Conservation (phyloP, 2,329 filamentous ascomycete species). For the Aspergillus ibericus region DNA sequence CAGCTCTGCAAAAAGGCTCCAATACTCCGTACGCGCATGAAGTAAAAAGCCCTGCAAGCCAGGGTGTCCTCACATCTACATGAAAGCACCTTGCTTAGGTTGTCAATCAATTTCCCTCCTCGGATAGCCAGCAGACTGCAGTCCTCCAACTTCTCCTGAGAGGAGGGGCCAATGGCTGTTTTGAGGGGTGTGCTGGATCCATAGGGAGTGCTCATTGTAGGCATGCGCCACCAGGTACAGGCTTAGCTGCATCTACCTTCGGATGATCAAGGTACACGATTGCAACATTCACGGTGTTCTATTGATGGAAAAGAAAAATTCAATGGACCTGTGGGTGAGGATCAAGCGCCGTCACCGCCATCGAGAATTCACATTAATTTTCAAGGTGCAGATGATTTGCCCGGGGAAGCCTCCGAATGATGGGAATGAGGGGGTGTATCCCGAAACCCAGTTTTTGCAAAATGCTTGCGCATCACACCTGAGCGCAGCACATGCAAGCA, state of each 20-base stretch:
- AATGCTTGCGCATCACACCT: background rate
- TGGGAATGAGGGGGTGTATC: background rate
- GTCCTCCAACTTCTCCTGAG: background rate
- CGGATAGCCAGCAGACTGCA: background rate
- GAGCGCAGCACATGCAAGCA: background rate
- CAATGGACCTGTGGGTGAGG: background rate
- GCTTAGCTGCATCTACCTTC: background rate
- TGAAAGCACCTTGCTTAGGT: background rate
- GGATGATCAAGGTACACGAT: background rate
- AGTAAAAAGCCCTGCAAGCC: background rate
- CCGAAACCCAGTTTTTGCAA: background rate
- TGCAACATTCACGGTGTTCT: background rate
- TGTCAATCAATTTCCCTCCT: background rate
- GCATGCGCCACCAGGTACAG: background rate
- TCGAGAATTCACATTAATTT: background rate
- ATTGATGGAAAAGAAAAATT: background rate
- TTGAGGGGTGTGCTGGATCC: background rate
- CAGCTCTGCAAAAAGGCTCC: background rate
- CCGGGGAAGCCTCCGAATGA: background rate
- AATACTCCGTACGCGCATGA: background rate
- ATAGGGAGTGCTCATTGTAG: background rate
- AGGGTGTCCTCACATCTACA: background rate
- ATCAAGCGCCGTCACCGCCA: background rate
- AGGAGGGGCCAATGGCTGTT: background rate
- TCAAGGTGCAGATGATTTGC: background rate